Percentiles rank a stretch among this genome's conserved stretches.
phyloP scores from a whole-genome alignment of 805 yeast species.

The Nakazawaea wickerhamii region DNA sequence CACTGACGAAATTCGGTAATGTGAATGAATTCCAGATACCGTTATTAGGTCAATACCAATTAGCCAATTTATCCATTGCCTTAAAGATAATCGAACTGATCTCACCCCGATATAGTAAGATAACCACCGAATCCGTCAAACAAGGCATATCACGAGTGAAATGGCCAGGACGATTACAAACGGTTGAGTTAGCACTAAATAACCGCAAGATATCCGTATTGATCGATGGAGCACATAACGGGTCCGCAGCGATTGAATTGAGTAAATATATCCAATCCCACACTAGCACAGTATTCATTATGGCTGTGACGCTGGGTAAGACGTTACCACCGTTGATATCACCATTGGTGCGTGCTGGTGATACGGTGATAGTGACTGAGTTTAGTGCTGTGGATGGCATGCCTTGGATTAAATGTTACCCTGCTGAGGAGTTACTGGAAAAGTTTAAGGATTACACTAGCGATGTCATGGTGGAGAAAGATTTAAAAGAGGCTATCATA shows the following conservation, averaged over 20 bases:
- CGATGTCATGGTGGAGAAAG: slow-evolving; percentile 22
- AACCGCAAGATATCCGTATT: slow-evolving; percentile 33
- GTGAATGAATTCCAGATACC: slow-evolving; percentile 36
- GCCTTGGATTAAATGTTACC: slow-evolving; percentile 81
- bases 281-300: too few relatives aligned
- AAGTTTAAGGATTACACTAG: slow-evolving; percentile 18
- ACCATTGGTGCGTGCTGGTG: slow-evolving; percentile 44
- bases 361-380: slow-evolving; percentile 53
- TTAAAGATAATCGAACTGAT: slow-evolving; percentile 44
- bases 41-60: slow-evolving; percentile 69
- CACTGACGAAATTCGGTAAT: slow-evolving; percentile 9
- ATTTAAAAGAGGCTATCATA: slow-evolving; percentile 24
- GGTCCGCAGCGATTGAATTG: slow-evolving; percentile 74
- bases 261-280: slow-evolving; percentile 48
- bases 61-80: slow-evolving; percentile 64
- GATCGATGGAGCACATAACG: slow-evolving; percentile 93
- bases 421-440: slow-evolving; percentile 26
- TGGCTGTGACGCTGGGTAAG: slow-evolving; percentile 78
- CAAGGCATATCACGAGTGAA: slow-evolving; percentile 48
- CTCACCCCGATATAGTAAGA: slow-evolving; percentile 18
- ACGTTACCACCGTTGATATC: slow-evolving; percentile 45
- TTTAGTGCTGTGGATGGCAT: slow-evolving; percentile 76
- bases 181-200: slow-evolving; percentile 26
- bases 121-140: slow-evolving; percentile 27
- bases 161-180: slow-evolving; percentile 91